phyloP scores from a whole-genome alignment of 345 rosid genomes.

The Hirschfeldia incana region DNA sequence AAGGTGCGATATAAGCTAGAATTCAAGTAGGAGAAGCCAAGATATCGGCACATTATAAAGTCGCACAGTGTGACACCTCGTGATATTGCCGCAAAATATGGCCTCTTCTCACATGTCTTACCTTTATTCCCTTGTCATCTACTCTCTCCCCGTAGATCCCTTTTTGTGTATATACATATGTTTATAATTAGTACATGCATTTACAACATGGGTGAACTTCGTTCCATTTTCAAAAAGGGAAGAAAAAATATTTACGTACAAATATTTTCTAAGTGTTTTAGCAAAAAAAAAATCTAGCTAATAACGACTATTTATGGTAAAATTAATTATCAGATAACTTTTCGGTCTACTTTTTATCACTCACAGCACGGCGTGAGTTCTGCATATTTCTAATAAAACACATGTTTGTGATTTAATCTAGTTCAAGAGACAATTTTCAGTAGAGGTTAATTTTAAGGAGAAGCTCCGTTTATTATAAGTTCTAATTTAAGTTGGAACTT shows the following conservation, averaged over 20 bases:
- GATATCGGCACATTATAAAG: slow-evolving; percentile 28
- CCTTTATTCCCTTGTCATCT: slow-evolving; percentile 37
- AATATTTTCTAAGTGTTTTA: not conserved
- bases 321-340: no score
- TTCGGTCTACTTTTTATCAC: no score
- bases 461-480: no score
- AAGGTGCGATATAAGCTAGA: slow-evolving; percentile 37
- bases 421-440: no score
- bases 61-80: slow-evolving; percentile 34
- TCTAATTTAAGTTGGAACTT: no score
- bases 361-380: no score
- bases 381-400: no score
- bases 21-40: slow-evolving; percentile 39
- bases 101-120: slow-evolving; percentile 38
- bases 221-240: slow-evolving; percentile 12
- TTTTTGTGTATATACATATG: slow-evolving; percentile 8
- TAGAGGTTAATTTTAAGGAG: no score
- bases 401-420: no score
- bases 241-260: not conserved
- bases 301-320: no score
- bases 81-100: slow-evolving; percentile 40
- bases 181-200: slow-evolving; percentile 21
- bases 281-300: no score
- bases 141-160: slow-evolving; percentile 24
- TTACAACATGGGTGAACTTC: slow-evolving; percentile 32